Evolutionary conservation across 2,329 filamentous ascomycete genomes (phyloP).

Genomic region (Coleophoma eucalyptorum): DNA sequence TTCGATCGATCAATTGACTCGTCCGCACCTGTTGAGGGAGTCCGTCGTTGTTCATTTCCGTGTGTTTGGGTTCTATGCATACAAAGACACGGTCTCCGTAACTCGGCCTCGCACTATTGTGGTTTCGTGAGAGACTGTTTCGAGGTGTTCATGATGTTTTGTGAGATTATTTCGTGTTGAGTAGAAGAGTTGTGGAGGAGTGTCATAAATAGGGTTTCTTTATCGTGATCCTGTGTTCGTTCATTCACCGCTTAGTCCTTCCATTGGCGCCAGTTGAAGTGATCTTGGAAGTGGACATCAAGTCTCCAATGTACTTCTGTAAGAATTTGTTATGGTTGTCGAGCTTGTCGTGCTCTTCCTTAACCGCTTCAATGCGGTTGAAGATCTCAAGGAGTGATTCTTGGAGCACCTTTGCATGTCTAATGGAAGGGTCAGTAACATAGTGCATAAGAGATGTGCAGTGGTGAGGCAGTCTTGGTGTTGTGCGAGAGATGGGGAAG

Average conservation of each 20-base stretch:
- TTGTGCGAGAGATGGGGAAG: not conserved
- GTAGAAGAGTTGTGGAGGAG: too few species aligned
- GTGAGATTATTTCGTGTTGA: too few species aligned
- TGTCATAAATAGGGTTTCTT: too few species aligned
- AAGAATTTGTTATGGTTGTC: constrained; percentile 96
- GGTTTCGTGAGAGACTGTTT: too few species aligned
- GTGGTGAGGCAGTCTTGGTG: too few species aligned
- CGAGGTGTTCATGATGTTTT: too few species aligned
- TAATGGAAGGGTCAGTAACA: constrained; percentile 30
- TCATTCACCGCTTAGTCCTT: too few species aligned
- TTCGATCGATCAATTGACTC: not conserved
- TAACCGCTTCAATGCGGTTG: constrained; percentile 90
- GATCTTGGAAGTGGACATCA: constrained; percentile 83
- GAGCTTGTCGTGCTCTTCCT: constrained; percentile 92
- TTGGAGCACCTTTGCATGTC: constrained; percentile 85
- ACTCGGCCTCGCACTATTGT: too few species aligned
- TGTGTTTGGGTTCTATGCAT: not conserved
- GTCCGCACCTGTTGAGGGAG: not conserved
- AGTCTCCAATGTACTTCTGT: constrained; percentile 95
- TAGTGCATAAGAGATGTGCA: not conserved
- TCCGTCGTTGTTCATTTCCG: not conserved
- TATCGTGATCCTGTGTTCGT: too few species aligned
- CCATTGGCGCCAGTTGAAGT: constrained; percentile 39
- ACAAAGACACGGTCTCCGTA: not conserved
- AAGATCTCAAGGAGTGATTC: constrained; percentile 86